Conservation (phyloP, 345 rosid species). For the Aurinia saxatilis region DNA sequence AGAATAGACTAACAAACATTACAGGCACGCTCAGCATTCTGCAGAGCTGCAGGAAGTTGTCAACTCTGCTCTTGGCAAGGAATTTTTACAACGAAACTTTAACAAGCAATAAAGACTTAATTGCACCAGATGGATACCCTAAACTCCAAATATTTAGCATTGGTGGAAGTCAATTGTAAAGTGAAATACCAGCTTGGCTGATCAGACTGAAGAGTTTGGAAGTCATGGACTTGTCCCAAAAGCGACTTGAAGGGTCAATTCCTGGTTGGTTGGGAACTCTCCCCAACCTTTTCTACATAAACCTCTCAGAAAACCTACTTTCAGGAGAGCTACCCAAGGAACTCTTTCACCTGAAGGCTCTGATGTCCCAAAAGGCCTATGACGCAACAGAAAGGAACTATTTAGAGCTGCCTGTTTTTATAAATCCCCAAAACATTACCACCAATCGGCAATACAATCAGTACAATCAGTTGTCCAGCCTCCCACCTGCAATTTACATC, state of each 20-base stretch:
- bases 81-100: conserved; percentile 46
- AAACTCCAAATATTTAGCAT: conserved; percentile 49
- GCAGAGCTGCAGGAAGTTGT: conserved; percentile 53
- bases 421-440: conserved; percentile 40
- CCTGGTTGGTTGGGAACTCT: conserved; percentile 65
- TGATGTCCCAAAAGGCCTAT: conserved; percentile 33
- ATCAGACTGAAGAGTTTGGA: conserved; percentile 38
- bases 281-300: conserved; percentile 56
- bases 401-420: conserved; percentile 65
- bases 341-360: conserved; percentile 33
- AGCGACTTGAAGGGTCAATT: conserved; percentile 45
- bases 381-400: conserved; percentile 32
- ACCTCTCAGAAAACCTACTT: conserved; percentile 55
- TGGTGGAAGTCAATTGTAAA: conserved; percentile 52
- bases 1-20: conserved; percentile 49
- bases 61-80: conserved; percentile 46
- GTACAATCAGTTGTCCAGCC: conserved; percentile 71
- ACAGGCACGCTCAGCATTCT: conserved; percentile 54
- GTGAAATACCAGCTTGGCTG: conserved; percentile 68
- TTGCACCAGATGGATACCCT: conserved; percentile 40
- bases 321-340: conserved; percentile 51
- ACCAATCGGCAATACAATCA: conserved; percentile 31
- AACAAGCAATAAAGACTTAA: conserved; percentile 30
- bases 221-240: conserved; percentile 59
- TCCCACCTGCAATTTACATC: conserved; percentile 69